Base-by-base conservation (phyloP, 352 stramenopile genomes). In the Phytophthora palmivora region DNA sequence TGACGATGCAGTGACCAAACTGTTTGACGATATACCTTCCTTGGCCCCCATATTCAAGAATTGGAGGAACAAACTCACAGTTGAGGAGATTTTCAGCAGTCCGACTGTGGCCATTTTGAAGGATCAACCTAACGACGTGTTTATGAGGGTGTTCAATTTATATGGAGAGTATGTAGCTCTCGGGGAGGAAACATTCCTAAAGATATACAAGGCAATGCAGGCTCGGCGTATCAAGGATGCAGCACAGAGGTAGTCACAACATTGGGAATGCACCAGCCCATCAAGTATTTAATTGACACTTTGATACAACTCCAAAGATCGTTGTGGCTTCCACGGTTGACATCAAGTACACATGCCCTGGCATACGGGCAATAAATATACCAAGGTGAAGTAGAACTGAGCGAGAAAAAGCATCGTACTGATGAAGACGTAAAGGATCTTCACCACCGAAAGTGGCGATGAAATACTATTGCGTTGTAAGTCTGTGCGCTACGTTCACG, bases 1-100 rank as follows among this genome's bases (percentile, higher is more conserved):
- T 32, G 58, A 63, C 15, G 54, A 63, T n/a, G 10, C 42, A 34
- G 16, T 43, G 7, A 26, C 6, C 48, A 38, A 59, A 34, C 41
- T 59, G 30, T 5, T 22, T 4, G 47, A 54, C 22, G 41, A 59
- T 4, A 42, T 48, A 2, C 39, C 30, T 8, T 37, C 32, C 18
- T 28, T 60, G 21, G 34, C 49, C 15, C 47, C 24, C 5, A 39
- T 49, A 24, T 60, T 66, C 18, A 16, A 50, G 43, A 30, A 15
- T 5, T 66, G 58, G 48, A 22, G 10, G 2, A n/a, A n/a, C n/a
- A 3, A 8, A 21, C 18, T 38, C n/a, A 59, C 46, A 19, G 12
- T 10, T 9, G n/a, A 12, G 11, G 57, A 47, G n/a, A 51, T 34
- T 0, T 3, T 65, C 16, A 47, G 14, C 1, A 65, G 28, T 24